Conservation (phyloP, 2,329 filamentous ascomycete species). For the Shiraia bambusicola region DNA sequence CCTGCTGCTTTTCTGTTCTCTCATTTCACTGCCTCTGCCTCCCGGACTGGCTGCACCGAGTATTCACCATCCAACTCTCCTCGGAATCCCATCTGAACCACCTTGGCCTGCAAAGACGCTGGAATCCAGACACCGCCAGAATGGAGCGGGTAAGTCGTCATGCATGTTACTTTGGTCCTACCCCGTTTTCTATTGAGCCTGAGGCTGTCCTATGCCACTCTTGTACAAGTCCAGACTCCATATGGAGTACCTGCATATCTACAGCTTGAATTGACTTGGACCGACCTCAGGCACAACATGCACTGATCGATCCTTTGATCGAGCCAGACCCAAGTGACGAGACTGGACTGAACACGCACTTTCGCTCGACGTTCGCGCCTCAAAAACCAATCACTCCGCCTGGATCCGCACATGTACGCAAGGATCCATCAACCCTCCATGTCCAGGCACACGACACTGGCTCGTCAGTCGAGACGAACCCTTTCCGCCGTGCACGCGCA, state of each 20-base stretch:
- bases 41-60: background rate
- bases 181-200: conserved; percentile 1
- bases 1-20: conserved; percentile 10
- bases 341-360: conserved; percentile 64
- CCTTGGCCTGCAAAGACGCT: background rate
- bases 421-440: conserved; percentile 24
- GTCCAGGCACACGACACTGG: conserved; percentile 39
- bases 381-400: conserved; percentile 37
- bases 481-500: conserved; percentile 44
- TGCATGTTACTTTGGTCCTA: background rate
- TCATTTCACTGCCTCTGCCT: conserved; percentile 5
- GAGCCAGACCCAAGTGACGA: conserved; percentile 68
- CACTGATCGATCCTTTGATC: conserved; percentile 69
- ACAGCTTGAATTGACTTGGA: background rate
- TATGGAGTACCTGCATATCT: background rate
- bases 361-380: conserved; percentile 50
- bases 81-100: no score
- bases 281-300: conserved; percentile 59
- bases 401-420: conserved; percentile 28
- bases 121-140: conserved; percentile 4
- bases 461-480: conserved; percentile 47
- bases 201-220: background rate
- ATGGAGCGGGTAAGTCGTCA: conserved; percentile 14
- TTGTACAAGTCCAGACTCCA: background rate
- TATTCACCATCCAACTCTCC: conserved; percentile 1